Percentiles rank a stretch among this genome's conserved stretches.
Evolutionary conservation across 768 basidiomycete species (phyloP).

Genomic region (Exsudoporus frostii): DNA sequence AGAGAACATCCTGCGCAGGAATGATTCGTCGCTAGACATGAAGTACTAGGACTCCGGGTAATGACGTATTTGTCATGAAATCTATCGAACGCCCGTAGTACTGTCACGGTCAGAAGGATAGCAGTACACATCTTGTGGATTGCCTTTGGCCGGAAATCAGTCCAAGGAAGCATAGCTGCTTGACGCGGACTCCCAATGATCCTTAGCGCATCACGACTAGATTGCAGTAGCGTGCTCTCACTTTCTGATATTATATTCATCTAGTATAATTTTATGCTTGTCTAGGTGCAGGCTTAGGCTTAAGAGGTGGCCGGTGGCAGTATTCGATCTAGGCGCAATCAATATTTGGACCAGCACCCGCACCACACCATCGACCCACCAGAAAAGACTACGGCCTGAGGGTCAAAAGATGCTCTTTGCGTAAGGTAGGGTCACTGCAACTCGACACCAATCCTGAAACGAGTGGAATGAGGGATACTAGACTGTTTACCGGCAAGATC

Average conservation of each 20-base stretch:
- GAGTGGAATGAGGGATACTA: background rate
- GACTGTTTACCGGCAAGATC: background rate
- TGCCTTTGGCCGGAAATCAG: background rate
- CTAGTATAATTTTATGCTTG: background rate
- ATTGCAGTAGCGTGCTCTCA: background rate
- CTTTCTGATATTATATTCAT: background rate
- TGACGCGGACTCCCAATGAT: background rate
- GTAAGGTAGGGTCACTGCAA: background rate
- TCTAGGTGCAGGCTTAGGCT: background rate
- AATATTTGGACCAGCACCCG: background rate
- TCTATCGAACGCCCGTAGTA: background rate
- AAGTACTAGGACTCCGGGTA: too few species aligned
- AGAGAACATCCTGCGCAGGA: constrained; percentile 3
- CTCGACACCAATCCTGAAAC: background rate
- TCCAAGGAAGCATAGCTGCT: background rate
- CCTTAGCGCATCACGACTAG: background rate
- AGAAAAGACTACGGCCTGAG: too few species aligned
- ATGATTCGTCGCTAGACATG: background rate
- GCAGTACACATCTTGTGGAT: background rate
- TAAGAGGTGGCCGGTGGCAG: background rate
- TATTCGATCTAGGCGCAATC: background rate
- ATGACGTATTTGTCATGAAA: background rate
- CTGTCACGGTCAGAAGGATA: background rate
- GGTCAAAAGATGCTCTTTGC: background rate
- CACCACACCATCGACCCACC: background rate